Base-by-base conservation (phyloP, 1,284 basidiomycete genomes). In the Schizopora paradoxa region DNA sequence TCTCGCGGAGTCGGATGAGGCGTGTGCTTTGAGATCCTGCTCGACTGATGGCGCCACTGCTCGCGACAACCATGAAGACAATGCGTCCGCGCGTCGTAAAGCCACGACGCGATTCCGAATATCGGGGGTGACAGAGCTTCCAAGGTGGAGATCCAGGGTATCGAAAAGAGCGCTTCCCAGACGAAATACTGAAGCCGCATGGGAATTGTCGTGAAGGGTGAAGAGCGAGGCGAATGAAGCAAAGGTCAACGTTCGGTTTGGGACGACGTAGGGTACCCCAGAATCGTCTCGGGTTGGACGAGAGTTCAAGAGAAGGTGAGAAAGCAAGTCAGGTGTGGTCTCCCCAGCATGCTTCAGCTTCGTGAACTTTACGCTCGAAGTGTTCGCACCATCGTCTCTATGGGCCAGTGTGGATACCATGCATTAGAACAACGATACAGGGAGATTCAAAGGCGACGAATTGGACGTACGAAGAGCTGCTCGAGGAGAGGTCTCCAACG, bases 161-260 rank as follows among this genome's bases (percentile, higher is more conserved):
- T 99, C 96, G 59, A 98, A 99, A 0, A 99, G 73, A 0, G 91
- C 91, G n/a, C 79, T 77, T 5, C 91, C 92, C 0, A 99, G 77
- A 19, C 86, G 81, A 73, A 94, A 98, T 21, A 97, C 62, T 10
- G 76, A 77, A 1, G 91, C 86, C 58, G 90, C 86, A 54, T 81
- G 79, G 0, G 86, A 82, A 13, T 74, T 73, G 58, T 95, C 88
- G 32, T 79, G 79, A 18, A 78, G 59, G 7, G 86, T 76, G 61
- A 92, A 95, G 13, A 88, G 69, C 2, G 75, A 65, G 2, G 79
- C 72, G 58, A 95, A 92, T 23, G 91, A 83, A 6, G 77, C 72
- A 65, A 98, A 99, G 33, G 82, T 76, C 19, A 96, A 76, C 5
- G 69, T 60, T 2, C 67, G 57, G 36, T 72, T 68, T 2, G 83